Percentiles rank a stretch among this genome's conserved stretches.
These are phyloP conservation scores for Apiospora malaysiana DNA, from an alignment of 2,329 filamentous ascomycete genomes.

Conservation along the genomic window DNA sequence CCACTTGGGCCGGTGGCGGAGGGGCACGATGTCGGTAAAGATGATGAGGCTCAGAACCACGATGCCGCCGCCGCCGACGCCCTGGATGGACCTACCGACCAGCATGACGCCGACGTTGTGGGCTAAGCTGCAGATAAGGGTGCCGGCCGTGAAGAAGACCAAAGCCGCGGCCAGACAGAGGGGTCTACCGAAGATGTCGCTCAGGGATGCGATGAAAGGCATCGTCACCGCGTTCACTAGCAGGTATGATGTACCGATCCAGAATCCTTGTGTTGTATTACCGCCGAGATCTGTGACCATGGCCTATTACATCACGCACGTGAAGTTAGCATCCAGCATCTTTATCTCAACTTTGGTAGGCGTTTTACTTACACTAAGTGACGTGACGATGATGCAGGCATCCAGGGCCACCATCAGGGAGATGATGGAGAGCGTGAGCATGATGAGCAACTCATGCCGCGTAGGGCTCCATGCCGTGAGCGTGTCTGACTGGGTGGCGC, in stretches of 20 bases:
- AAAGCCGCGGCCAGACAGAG: slow-evolving; percentile 37
- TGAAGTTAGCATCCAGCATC: not conserved
- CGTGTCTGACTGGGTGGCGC: not conserved
- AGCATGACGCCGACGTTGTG: slow-evolving; percentile 40
- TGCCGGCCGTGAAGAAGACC: slow-evolving; percentile 48
- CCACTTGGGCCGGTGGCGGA: slow-evolving; percentile 45
- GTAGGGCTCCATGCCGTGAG: slow-evolving; percentile 27
- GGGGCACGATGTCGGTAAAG: slow-evolving; percentile 46
- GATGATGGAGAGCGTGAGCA: slow-evolving; percentile 30
- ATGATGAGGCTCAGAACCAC: slow-evolving; percentile 44
- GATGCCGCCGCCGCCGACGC: slow-evolving; percentile 45
- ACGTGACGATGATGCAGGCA: slow-evolving; percentile 31
- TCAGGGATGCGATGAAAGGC: slow-evolving; percentile 38
- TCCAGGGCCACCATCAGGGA: slow-evolving; percentile 33
- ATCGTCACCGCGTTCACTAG: slow-evolving; percentile 37
- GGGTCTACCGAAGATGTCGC: slow-evolving; percentile 41
- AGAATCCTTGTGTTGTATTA: slow-evolving; percentile 36
- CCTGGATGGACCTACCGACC: slow-evolving; percentile 42
- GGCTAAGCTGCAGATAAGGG: slow-evolving; percentile 42
- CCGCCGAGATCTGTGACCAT: slow-evolving; percentile 35
- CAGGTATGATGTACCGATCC: slow-evolving; percentile 38
- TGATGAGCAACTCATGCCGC: slow-evolving; percentile 31
- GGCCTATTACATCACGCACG: slow-evolving; percentile 24
- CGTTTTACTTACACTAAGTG: slow-evolving; percentile 27
- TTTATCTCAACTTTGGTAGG: too few species aligned